Evolutionary conservation across 441 rosid genomes (phyloP), one percentile per base, ranked within the genome.

Genomic region (Corymbia citriodora): DNA sequence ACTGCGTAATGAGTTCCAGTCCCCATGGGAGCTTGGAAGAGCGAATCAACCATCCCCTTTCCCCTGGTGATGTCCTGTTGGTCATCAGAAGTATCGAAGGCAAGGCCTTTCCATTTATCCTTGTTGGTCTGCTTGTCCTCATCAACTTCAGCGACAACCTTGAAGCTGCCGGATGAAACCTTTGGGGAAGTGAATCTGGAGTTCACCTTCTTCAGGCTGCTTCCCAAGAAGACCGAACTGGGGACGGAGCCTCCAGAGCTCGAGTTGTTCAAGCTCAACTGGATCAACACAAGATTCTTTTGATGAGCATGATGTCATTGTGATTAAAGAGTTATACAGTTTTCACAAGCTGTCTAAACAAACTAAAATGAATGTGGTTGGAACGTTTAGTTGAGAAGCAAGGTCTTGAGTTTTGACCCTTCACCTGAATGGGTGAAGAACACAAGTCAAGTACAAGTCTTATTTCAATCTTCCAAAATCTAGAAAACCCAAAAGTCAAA

Each of bases 11-110:
- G 91, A 54, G 91, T 90, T 31, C 91, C 91, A 2, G 89, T 49
- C 19, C 48, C 79, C 55, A 40, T 72, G 40, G 91, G 91, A 55
- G 91, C 91, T 55, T 87, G 91, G 89, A 87, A 90, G 91, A 90
- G 91, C 18, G 86, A 54, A 36, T 90, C 91, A 50, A 87, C 91
- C 91, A 90, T 87, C 25, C 91, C 91, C 89, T 90, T 90, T 31
- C 91, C 91, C 55, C 91, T 88, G 91, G 91, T 87, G 57, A 90
- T 90, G 86, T 90, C 91, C 87, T 90, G 91, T 59, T 90, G 91
- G 89, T 90, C 91, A 90, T 90, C 91, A 36, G 91, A 90, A 27
- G 63, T 74, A 88, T 90, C 91, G 57, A 68, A 90, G 40, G 91
- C 89, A 4, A 90, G 91, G 54, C 91, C 91, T 65, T 16, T 90